phyloP scores from a whole-genome alignment of 371 early-diverging fungal genomes.

The Mucor plumbeus region DNA sequence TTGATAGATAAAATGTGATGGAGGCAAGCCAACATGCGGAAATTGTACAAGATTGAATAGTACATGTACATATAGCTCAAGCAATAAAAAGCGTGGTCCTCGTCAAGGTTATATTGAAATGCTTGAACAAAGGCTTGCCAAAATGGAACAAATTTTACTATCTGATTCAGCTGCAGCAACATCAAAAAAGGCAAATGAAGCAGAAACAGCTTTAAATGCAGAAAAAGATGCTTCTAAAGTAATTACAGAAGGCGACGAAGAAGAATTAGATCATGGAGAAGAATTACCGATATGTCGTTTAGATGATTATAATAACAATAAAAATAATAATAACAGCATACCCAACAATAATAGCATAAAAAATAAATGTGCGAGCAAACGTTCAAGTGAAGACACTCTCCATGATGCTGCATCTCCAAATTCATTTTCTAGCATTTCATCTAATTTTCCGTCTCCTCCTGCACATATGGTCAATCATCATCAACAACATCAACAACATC shows the following conservation, averaged over 20 bases:
- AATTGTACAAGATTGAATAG: slow-evolving; percentile 72
- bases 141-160: slow-evolving; percentile 70
- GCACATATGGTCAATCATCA: slow-evolving; percentile 8
- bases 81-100: slow-evolving; percentile 77
- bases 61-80: slow-evolving; percentile 75
- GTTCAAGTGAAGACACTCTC: slow-evolving; percentile 9
- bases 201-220: not conserved
- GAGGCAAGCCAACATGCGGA: slow-evolving; percentile 74
- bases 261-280: not conserved
- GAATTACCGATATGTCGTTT: not conserved
- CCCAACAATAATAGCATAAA: not conserved
- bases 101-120: slow-evolving; percentile 82
- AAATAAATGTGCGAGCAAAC: slow-evolving; percentile 1
- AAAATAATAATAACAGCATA: not conserved
- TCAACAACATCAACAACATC: not conserved
- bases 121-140: slow-evolving; percentile 73
- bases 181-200: not conserved
- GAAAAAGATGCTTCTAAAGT: not conserved
- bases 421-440: slow-evolving; percentile 24
- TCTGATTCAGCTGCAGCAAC: slow-evolving; percentile 16
- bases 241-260: not conserved
- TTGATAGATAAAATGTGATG: slow-evolving; percentile 77
- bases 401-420: slow-evolving; percentile 18
- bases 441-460: slow-evolving; percentile 20
- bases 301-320: too few relatives aligned